Evolutionary conservation across 331 rosid species (phyloP).

Genomic region (Acacia pycnantha): DNA sequence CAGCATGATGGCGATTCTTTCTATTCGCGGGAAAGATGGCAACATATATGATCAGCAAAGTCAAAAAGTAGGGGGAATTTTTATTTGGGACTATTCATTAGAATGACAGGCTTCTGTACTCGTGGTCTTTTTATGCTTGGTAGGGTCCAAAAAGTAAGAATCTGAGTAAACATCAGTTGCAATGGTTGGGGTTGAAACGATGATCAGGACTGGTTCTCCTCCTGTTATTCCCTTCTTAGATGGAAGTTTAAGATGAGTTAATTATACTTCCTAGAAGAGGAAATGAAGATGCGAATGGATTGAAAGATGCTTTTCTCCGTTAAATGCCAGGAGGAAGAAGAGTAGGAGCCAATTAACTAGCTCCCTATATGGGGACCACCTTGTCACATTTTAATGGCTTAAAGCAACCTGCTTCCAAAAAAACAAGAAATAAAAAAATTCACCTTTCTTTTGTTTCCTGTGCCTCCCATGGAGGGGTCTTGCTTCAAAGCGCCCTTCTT

Average conservation of each 20-base stretch:
- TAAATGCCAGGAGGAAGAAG: constrained; percentile 15
- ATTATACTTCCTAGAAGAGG: not conserved
- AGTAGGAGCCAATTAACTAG: constrained; percentile 9
- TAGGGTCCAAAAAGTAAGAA: constrained; percentile 28
- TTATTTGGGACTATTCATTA: constrained; percentile 31
- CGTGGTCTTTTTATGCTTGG: constrained; percentile 21
- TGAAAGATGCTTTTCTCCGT: not conserved
- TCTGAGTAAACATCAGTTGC: not conserved
- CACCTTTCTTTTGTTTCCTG: not conserved
- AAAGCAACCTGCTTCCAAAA: constrained; percentile 5
- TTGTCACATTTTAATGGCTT: constrained; percentile 31
- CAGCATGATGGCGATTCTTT: constrained; percentile 41
- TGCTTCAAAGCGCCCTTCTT: not conserved
- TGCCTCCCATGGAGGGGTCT: not conserved
- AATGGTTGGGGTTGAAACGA: not conserved
- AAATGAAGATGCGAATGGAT: not conserved
- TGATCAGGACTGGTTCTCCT: not conserved
- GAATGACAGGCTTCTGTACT: constrained; percentile 43
- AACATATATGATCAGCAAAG: constrained; percentile 22
- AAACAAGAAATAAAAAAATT: not conserved
- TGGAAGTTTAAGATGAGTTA: not conserved
- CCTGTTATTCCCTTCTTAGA: not conserved
- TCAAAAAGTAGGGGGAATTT: constrained; percentile 30
- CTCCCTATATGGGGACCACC: constrained; percentile 36
- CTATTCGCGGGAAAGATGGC: constrained; percentile 12